Percentiles rank a stretch among this genome's conserved stretches.
phyloP scores from a whole-genome alignment of 345 rosid genomes.

The Corchorus olitorius region DNA sequence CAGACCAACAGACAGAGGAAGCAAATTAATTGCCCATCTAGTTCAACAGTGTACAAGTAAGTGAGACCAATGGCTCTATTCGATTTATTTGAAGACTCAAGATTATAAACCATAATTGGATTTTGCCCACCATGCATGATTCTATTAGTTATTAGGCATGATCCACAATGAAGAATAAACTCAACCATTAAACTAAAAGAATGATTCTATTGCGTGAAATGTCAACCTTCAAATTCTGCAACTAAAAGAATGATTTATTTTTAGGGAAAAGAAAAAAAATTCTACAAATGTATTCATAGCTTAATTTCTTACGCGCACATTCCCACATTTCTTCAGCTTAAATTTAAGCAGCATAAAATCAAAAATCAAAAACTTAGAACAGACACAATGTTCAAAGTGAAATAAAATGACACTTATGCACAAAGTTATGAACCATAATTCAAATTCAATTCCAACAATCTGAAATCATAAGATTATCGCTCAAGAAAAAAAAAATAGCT shows the following conservation, averaged over 20 bases:
- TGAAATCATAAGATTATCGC: not conserved
- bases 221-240: not conserved
- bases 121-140: not conserved
- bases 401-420: not conserved
- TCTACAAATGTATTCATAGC: no score
- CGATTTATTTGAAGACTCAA: not conserved
- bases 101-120: not conserved
- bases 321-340: constrained; percentile 3
- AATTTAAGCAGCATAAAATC: not conserved
- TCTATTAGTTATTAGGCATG: not conserved
- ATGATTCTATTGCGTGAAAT: not conserved
- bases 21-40: not conserved
- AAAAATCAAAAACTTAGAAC: not conserved
- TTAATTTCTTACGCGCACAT: no score
- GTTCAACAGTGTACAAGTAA: not conserved
- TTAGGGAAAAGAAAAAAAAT: no score
- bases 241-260: not conserved
- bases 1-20: not conserved
- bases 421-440: not conserved
- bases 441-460: not conserved
- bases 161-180: not conserved
- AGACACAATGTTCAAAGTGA: not conserved
- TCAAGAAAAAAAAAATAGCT: not conserved
- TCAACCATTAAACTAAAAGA: not conserved
- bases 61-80: not conserved